Conservation (phyloP, 345 rosid genomes). For the Citrus unshiu region DNA sequence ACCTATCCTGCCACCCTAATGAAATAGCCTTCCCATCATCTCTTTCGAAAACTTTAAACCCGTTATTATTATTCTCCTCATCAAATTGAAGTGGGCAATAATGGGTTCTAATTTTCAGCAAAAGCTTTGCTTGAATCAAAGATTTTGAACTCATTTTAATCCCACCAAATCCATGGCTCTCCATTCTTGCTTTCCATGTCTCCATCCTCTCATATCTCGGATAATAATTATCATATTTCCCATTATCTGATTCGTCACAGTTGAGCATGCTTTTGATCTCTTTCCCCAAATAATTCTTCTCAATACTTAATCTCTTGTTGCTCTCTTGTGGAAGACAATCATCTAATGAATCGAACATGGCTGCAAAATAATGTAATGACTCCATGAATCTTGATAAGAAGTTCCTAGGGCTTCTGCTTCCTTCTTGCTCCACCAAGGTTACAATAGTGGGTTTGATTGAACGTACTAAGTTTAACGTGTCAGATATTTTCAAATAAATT, state of each 20-base stretch:
- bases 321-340: slow-evolving; percentile 59
- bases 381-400: slow-evolving; percentile 66
- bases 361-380: slow-evolving; percentile 57
- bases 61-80: slow-evolving; percentile 35
- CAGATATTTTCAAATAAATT: slow-evolving; percentile 27
- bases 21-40: slow-evolving; percentile 54
- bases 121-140: slow-evolving; percentile 63
- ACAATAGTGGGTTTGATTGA: slow-evolving; percentile 52
- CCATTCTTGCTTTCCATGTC: slow-evolving; percentile 65
- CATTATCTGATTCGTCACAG: slow-evolving; percentile 18
- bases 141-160: slow-evolving; percentile 49
- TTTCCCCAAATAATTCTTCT: slow-evolving; percentile 60
- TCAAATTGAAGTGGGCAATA: slow-evolving; percentile 40
- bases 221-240: background rate
- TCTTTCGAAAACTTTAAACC: slow-evolving; percentile 51
- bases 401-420: slow-evolving; percentile 35
- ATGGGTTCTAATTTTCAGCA: slow-evolving; percentile 52
- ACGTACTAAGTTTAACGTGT: slow-evolving; percentile 37
- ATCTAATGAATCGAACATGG: slow-evolving; percentile 70
- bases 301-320: slow-evolving; percentile 45
- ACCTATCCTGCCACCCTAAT: slow-evolving; percentile 63
- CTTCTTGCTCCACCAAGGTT: slow-evolving; percentile 53
- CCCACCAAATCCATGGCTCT: slow-evolving; percentile 50
- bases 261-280: slow-evolving; percentile 54
- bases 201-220: slow-evolving; percentile 46